phyloP scores from a whole-genome alignment of 139 green algal species.

The Eudorina sp. region DNA sequence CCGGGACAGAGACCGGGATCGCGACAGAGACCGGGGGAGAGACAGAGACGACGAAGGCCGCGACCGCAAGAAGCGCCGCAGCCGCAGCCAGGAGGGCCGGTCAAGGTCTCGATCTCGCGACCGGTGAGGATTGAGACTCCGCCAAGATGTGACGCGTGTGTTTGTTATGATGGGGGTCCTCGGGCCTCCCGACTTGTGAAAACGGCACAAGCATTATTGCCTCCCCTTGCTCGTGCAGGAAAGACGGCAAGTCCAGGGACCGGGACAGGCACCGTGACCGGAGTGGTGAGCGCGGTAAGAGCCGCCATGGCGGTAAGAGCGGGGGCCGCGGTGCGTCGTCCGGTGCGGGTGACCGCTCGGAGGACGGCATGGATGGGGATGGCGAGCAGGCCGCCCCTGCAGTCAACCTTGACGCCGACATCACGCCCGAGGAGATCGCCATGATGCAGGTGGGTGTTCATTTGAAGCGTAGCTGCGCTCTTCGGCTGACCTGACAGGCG shows the following conservation, averaged over 20 bases:
- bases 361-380: constrained; percentile 3
- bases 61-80: constrained; percentile 24
- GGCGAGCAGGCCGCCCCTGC: neutral
- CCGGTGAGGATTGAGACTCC: constrained; percentile 21
- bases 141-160: too few species aligned
- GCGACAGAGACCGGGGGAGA: neutral
- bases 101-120: constrained; percentile 29
- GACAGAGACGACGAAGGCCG: neutral
- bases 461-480: neutral
- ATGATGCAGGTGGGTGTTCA: constrained; percentile 77
- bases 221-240: neutral
- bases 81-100: constrained; percentile 19
- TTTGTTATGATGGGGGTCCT: too few species aligned
- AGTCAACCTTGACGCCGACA: constrained; percentile 78
- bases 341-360: neutral
- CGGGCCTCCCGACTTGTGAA: too few species aligned
- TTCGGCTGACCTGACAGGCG: neutral
- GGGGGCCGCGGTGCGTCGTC: constrained; percentile 6
- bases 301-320: constrained; percentile 36
- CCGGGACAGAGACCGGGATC: constrained; percentile 15
- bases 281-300: neutral
- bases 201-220: too few species aligned
- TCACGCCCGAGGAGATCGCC: constrained; percentile 86
- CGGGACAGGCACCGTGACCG: constrained; percentile 23
- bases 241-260: constrained; percentile 31